Base-by-base conservation (phyloP, 108 stramenopile genomes). In the Skeletonema marinoi region DNA sequence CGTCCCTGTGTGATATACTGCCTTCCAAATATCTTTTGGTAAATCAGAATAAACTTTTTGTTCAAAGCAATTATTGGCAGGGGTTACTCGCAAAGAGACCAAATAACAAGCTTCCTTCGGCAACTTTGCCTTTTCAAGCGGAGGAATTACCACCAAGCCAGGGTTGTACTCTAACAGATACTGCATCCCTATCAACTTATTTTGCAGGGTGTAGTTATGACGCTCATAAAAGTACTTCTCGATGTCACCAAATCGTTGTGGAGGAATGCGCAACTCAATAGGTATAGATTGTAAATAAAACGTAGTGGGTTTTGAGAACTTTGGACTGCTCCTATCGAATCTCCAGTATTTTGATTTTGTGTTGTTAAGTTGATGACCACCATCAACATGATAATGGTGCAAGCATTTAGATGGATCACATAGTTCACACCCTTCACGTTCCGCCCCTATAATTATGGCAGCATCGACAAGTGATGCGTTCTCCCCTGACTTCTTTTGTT, bases 161-260 rank as follows among this genome's bases (percentile, higher is more conserved):
- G 81, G 81, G 59, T 82, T 82, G 81, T 82, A 82, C 33, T 82
- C 81, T 14, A 82, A 0, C 16, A 82, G 65, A 41, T 70, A 76
- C 16, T 72, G 71, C 46, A 82, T 51, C 9, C 60, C 71, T 11
- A 32, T 44, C 17, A 62, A 6, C 32, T 74, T 70, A 9, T 74
- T 58, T 21, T 39, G 19, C 39, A 65, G 30, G 41, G 71, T 32
- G 31, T 32, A 68, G 29, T 68, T 65, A 58, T 60, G 76, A 17
- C 32, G 62, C 60, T 82, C 81, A 21, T 50, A 1, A 25, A 76
- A 82, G 50, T 64, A 82, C 12, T 8, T 16, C 6, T 32, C 56
- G 21, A 76, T 72, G 44, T 82, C 75, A 6, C 68, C 1, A 56
- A 82, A 82, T 21, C 81, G 70, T 21, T 65, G 66, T 25, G 81